Evolutionary conservation across 208 protist genomes (phyloP), one percentile per base, ranked within the genome.

Genomic region (Phytomonas sp.): DNA sequence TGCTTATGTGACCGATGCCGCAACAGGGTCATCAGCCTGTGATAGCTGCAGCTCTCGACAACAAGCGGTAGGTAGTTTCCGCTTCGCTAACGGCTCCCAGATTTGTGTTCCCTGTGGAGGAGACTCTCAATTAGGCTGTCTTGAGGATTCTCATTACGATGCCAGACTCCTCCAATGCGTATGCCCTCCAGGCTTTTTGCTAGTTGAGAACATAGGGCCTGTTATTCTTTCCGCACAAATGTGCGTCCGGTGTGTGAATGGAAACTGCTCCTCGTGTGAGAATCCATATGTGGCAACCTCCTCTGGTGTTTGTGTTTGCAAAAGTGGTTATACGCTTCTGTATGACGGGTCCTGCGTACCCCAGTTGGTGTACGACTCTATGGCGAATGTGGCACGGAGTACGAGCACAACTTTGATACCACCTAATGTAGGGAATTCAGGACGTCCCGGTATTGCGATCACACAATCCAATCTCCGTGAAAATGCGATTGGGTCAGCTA

Each of bases 331-430:
- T 77, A 79, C 70, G 0, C 60, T 70, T 36, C 71, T 91, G 23
- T 86, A 84, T 67, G 88, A 92, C 70, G 71, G 70, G 3, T 87
- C 83, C 0, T 95, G 85, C 60, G 77, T 83, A 32, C 67, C 77
- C 0, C 72, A 67, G 26, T 61, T 37, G 8, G 66, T 32, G 31
- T 86, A 89, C 71, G 65, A 76, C 13, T 56, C 63, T 20, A 67
- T 87, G 62, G 59, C 40, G 15, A 46, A 33, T 0, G 68, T 71
- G 2, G 63, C 66, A 0, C 33, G 73, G 23, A 53, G 71, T 8
- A 76, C 75, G 4, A 71, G 67, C 34, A 72, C 33, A 36, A 67
- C 62, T 20, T 59, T 87, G 0, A 56, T 46, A 0, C 81, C 80
- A 30, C 70, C 74, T 17, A 91, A 91, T 63, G 67, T 85, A n/a